Conservation (phyloP, 306 rosid species). For the Crotalaria pallida region DNA sequence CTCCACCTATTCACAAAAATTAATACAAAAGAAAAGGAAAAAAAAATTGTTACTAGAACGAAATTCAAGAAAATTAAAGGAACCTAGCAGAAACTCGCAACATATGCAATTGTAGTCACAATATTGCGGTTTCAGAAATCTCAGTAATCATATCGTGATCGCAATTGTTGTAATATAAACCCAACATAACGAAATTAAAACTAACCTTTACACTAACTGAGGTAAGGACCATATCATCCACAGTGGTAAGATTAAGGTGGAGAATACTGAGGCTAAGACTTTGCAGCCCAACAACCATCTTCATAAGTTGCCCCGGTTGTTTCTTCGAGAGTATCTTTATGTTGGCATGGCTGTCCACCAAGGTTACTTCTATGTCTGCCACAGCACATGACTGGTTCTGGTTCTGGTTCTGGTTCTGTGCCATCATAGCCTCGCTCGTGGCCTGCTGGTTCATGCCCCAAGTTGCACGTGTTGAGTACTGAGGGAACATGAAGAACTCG, state of each 20-base stretch:
- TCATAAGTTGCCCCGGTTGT: constrained; percentile 45
- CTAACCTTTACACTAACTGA: constrained; percentile 73
- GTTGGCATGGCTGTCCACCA: constrained; percentile 73
- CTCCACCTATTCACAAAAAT: constrained; percentile 42
- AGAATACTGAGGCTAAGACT: constrained; percentile 47
- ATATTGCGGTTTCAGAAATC: too few relatives aligned
- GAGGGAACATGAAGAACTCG: constrained; percentile 80
- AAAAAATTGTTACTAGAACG: neutral
- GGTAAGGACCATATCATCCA: constrained; percentile 59
- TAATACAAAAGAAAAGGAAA: neutral
- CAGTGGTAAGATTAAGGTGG: constrained; percentile 65
- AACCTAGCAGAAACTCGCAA: neutral
- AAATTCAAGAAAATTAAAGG: neutral
- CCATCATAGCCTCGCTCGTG: neutral
- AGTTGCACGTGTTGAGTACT: constrained; percentile 48
- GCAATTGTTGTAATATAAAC: too few relatives aligned
- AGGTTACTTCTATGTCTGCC: constrained; percentile 73
- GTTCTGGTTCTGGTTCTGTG: neutral
- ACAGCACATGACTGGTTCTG: constrained; percentile 22
- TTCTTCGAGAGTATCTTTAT: constrained; percentile 60
- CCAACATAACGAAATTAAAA: neutral
- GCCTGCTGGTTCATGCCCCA: constrained; percentile 22
- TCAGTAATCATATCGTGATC: too few relatives aligned
- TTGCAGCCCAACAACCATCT: constrained; percentile 55
- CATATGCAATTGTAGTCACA: too few relatives aligned